Evolutionary conservation across 352 stramenopile genomes (phyloP), one percentile per base, ranked within the genome.

Genomic region (Thraustotheca clavata): DNA sequence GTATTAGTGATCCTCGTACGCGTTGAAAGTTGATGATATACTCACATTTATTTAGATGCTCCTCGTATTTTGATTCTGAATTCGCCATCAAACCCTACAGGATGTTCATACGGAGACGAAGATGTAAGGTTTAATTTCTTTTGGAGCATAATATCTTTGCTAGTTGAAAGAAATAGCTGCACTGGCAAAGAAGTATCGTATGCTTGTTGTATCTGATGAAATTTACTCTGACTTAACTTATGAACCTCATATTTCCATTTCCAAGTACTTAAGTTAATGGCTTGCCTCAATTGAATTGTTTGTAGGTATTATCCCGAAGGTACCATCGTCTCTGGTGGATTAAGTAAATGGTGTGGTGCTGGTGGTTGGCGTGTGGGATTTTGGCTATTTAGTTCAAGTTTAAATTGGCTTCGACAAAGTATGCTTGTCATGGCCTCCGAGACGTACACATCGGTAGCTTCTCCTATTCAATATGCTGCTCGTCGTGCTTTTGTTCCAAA

Each of bases 361-460:
- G 86, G 86, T 31, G 86, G 86, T 1, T 95, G 86, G 86, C 83
- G 86, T 34, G 89, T 95, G 74, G 86, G 86, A 5, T 93, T 93
- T 60, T 95, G 85, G 83, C 68, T 93, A 2, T 95, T 95, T 48
- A 83, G 84, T 3, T 73, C 74, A 18, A 83, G 70, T 32, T 76
- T 95, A 76, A 67, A 67, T 57, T 95, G 86, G 86, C 69, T 95
- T 18, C 83, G 84, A 26, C 86, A 84, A 60, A 89, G 75, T 43
- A 95, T 95, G 86, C 73, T 94, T 20, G 83, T 92, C 35, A 93
- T 93, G 83, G 86, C 86, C 1, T 94, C 84, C 4, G 85, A 95
- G 73, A 94, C 86, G 16, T 95, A 91, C 71, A 93, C 86, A 12
- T 92, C 83, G 0, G 86, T 95, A 0, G 82, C 83, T 1, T 89